A percentile compares a stretch with the other conserved stretches of the same genome.
Conservation (phyloP, 306 rosid species). For the Castanopsis chinensis region DNA sequence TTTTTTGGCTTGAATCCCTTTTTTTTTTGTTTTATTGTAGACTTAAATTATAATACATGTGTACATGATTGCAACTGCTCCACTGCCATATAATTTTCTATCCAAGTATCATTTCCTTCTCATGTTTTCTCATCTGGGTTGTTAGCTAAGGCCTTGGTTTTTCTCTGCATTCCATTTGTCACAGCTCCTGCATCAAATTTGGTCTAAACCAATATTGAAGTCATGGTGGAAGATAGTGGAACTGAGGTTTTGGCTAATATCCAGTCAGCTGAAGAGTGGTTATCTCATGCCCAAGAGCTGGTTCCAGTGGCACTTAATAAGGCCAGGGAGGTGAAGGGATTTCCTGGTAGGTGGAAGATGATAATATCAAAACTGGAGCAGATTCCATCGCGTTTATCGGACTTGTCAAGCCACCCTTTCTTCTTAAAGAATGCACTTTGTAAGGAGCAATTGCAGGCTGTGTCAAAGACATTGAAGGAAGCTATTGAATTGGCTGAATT, state of each 20-base stretch:
- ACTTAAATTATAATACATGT: conserved; percentile 42
- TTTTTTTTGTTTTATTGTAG: conserved; percentile 29
- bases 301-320: conserved; percentile 65
- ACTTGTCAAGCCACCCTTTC: conserved; percentile 93
- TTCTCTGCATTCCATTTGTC: conserved; percentile 32
- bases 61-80: conserved; percentile 63
- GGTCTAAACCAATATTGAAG: conserved; percentile 15
- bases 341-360: conserved; percentile 84
- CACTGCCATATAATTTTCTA: conserved; percentile 41
- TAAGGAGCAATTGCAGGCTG: conserved; percentile 88
- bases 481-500: conserved; percentile 60
- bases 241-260: conserved; percentile 26
- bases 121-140: conserved; percentile 26
- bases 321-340: conserved; percentile 72
- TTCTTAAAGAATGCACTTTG: conserved; percentile 88
- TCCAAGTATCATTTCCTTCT: conserved; percentile 29
- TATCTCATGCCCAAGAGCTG: conserved; percentile 56
- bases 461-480: conserved; percentile 58
- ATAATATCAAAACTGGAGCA: conserved; percentile 76
- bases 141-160: conserved; percentile 40
- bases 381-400: conserved; percentile 72
- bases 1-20: not conserved
- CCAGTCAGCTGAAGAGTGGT: conserved; percentile 65
- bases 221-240: conserved; percentile 69
- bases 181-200: conserved; percentile 35